phyloP scores from a whole-genome alignment of 371 early-diverging fungal genomes.

The Nematocida sp. region DNA sequence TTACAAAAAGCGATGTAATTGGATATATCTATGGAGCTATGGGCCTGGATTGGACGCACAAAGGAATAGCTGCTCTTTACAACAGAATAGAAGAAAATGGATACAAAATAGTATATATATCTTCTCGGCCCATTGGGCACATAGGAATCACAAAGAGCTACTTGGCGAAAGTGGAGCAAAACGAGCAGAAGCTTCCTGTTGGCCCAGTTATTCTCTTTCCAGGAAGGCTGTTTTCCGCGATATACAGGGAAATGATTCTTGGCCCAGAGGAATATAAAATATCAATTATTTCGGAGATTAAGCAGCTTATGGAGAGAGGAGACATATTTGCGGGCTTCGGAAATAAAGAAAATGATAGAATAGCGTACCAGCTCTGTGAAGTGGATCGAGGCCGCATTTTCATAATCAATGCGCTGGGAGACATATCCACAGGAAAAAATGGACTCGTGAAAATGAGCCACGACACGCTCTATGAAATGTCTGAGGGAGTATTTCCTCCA shows the following conservation, averaged over 20 bases:
- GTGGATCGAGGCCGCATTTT: constrained; percentile 87
- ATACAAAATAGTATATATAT: constrained; percentile 88
- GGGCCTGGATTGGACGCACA: constrained; percentile 95
- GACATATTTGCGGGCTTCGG: constrained; percentile 97
- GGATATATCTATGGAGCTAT: constrained; percentile 93
- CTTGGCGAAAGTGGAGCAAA: constrained; percentile 79
- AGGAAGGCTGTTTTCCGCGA: constrained; percentile 80
- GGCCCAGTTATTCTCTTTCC: constrained; percentile 94
- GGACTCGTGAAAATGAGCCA: constrained; percentile 53
- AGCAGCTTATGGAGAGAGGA: constrained; percentile 72
- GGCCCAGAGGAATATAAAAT: constrained; percentile 95
- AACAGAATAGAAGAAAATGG: constrained; percentile 85
- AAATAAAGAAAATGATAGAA: constrained; percentile 84
- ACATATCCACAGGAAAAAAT: constrained; percentile 68
- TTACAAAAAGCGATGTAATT: constrained; percentile 86
- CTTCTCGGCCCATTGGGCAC: constrained; percentile 90
- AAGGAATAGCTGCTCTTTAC: constrained; percentile 87
- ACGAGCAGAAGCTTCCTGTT: constrained; percentile 77
- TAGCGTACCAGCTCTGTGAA: constrained; percentile 84
- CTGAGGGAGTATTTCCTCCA: constrained; percentile 84
- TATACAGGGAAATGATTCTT: constrained; percentile 78
- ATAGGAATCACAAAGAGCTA: constrained; percentile 79
- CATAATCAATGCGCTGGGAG: constrained; percentile 84
- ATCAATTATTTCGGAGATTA: constrained; percentile 83
- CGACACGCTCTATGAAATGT: constrained; percentile 72